These are phyloP conservation scores for Fraxinus paxiana DNA, from an alignment of 305 asterid genomes.

Conservation along the genomic window DNA sequence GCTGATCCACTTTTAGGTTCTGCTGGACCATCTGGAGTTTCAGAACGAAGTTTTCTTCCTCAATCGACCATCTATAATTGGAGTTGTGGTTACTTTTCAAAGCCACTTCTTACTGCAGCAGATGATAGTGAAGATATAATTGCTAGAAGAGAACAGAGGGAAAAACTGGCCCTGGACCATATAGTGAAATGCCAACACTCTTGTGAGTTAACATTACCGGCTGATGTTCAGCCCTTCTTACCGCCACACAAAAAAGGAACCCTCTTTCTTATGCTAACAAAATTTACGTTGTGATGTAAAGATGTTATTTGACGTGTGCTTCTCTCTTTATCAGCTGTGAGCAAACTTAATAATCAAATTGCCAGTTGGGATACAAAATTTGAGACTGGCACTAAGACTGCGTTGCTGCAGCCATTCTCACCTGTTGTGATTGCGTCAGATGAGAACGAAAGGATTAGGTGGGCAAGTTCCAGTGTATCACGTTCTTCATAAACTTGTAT, in stretches of 20 bases:
- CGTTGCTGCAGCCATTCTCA: slow-evolving; percentile 87
- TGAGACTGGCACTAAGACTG: slow-evolving; percentile 78
- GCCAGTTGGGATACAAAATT: slow-evolving; percentile 98
- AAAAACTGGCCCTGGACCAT: slow-evolving; percentile 70
- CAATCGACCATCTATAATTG: slow-evolving; percentile 89
- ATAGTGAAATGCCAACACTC: slow-evolving; percentile 88
- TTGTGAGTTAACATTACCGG: slow-evolving; percentile 45
- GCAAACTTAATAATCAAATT: slow-evolving; percentile 81
- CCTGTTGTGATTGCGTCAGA: slow-evolving; percentile 94
- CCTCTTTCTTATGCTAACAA: neutral
- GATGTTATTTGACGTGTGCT: neutral
- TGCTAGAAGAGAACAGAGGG: slow-evolving; percentile 83
- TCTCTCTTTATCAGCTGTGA: slow-evolving; percentile 57
- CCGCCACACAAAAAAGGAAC: neutral
- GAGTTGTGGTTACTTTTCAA: slow-evolving; percentile 99
- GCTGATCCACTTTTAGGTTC: slow-evolving; percentile 93
- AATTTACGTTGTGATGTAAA: neutral
- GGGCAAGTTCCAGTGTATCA: slow-evolving; percentile 13
- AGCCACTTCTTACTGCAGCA: slow-evolving; percentile 82
- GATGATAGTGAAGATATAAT: slow-evolving; percentile 85
- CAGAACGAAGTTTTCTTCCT: slow-evolving; percentile 96
- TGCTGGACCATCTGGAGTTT: slow-evolving; percentile 59
- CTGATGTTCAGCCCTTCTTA: neutral
- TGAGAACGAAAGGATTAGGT: slow-evolving; percentile 92
- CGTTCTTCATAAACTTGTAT: slow-evolving; percentile 7